Evolutionary conservation across 352 stramenopile species (phyloP).

Genomic region (Pythium utonaiense): DNA sequence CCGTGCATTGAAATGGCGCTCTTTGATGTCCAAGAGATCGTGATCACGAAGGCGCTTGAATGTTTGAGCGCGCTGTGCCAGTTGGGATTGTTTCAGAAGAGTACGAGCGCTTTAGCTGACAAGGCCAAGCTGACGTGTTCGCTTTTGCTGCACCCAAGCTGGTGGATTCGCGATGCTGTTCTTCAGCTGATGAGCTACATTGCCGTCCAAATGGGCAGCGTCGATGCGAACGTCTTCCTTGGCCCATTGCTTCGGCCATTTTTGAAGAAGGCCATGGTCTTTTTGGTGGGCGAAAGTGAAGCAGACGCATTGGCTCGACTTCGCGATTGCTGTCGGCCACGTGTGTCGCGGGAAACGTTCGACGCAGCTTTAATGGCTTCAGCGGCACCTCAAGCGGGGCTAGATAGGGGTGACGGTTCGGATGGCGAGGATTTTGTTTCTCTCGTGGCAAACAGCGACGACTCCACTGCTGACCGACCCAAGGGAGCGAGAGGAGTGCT

Average conservation of each 20-base stretch:
- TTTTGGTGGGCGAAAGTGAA: conserved; percentile 61
- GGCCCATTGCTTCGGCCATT: conserved; percentile 87
- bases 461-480: conserved; percentile 2
- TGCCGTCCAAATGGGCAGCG: conserved; percentile 80
- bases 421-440: conserved; percentile 23
- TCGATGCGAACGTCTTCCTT: conserved; percentile 92
- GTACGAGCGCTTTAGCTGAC: conserved; percentile 74
- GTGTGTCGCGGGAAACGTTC: conserved; percentile 84
- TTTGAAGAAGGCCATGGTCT: conserved; percentile 82
- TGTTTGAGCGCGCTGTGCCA: conserved; percentile 91
- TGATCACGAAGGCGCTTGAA: conserved; percentile 91
- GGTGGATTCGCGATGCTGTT: conserved; percentile 85
- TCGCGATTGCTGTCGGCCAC: conserved; percentile 53
- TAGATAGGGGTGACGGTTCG: conserved; percentile 26
- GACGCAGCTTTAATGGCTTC: conserved; percentile 72
- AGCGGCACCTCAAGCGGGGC: conserved; percentile 18
- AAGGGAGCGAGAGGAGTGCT: conserved; percentile 37
- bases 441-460: conserved; percentile 6
- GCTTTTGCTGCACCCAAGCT: conserved; percentile 85
- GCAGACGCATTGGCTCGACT: conserved; percentile 50
- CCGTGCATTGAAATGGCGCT: conserved; percentile 97
- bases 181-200: conserved; percentile 87
- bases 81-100: conserved; percentile 90
- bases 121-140: conserved; percentile 81
- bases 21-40: conserved; percentile 95